phyloP scores from a whole-genome alignment of 306 rosid genomes.

The Luffa aegyptiaca region DNA sequence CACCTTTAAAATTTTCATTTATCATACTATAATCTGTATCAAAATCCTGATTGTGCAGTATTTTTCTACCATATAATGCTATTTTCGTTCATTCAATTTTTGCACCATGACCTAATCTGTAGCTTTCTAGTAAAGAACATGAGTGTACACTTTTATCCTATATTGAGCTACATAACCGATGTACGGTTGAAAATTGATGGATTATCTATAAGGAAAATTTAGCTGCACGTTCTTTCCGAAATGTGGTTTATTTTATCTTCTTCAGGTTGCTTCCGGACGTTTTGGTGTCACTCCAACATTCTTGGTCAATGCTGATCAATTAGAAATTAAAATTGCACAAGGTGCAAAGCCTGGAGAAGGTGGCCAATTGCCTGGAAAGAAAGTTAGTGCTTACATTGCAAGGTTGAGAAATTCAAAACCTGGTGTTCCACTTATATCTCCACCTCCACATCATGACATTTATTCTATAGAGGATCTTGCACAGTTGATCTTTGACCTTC shows the following conservation, averaged over 20 bases:
- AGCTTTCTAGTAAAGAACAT: background rate
- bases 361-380: slow-evolving; percentile 95
- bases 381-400: slow-evolving; percentile 98
- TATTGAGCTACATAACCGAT: background rate
- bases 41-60: background rate
- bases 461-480: slow-evolving; percentile 99
- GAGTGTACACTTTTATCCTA: background rate
- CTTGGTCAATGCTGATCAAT: slow-evolving; percentile 94
- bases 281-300: slow-evolving; percentile 99
- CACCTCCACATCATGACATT: slow-evolving; percentile 99
- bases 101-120: slow-evolving; percentile 3
- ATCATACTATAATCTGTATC: background rate
- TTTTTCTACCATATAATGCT: slow-evolving; percentile 9
- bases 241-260: slow-evolving; percentile 12
- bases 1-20: slow-evolving; percentile 16
- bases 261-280: slow-evolving; percentile 99
- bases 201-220: background rate
- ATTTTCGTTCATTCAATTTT: background rate
- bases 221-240: slow-evolving; percentile 1
- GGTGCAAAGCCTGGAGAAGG: slow-evolving; percentile 99
- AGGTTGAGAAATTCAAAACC: slow-evolving; percentile 98
- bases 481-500: slow-evolving; percentile 93
- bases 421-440: slow-evolving; percentile 98
- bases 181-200: background rate
- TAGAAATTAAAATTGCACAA: slow-evolving; percentile 98